Evolutionary conservation across 306 rosid genomes (phyloP), one percentile per base, ranked within the genome.

Genomic region (Fragaria vesca): DNA sequence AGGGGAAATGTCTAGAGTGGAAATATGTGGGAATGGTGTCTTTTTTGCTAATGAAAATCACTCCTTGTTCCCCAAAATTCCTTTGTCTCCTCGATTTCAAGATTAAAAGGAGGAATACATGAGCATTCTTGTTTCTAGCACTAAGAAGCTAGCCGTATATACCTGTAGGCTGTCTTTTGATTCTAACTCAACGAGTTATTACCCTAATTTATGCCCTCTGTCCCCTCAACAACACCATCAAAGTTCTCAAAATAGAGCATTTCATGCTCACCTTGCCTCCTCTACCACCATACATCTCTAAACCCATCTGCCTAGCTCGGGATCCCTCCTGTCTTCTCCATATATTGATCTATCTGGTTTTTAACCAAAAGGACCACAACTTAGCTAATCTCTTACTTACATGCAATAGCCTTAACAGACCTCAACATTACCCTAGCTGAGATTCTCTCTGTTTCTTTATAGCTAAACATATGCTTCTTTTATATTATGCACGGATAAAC

Each of bases 211-310:
- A 74, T 85, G 91, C 88, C 80, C 69, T 76, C 15, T 85, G 91
- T 87, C 83, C 82, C 91, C 89, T 80, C 81, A 85, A 76, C 91
- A 87, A 85, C 69, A 80, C 81, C 89, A 87, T 87, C 82, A 83
- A 87, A 85, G 78, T 87, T 81, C 62, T 78, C 85, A 87, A 87
- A 87, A 69, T 73, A 69, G 82, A 74, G 81, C 72, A 63, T 85
- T 80, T 85, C 75, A 40, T 72, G 89, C 75, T 76, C 79, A 38
- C 77, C 43, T 74, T 85, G 85, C 76, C 79, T 72, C 87, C 86
- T 69, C 82, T 38, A 43, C 69, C 47, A 30, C 80, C 84, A 18
- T 66, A 76, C 81, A 63, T 66, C 71, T 69, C 57, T 15, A 77
- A 79, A 70, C 78, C 51, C 57, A 11, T 74, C 81, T 50, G 21